Evolutionary conservation across 768 basidiomycete species (phyloP).

Genomic region (Lepiota subincarnata): DNA sequence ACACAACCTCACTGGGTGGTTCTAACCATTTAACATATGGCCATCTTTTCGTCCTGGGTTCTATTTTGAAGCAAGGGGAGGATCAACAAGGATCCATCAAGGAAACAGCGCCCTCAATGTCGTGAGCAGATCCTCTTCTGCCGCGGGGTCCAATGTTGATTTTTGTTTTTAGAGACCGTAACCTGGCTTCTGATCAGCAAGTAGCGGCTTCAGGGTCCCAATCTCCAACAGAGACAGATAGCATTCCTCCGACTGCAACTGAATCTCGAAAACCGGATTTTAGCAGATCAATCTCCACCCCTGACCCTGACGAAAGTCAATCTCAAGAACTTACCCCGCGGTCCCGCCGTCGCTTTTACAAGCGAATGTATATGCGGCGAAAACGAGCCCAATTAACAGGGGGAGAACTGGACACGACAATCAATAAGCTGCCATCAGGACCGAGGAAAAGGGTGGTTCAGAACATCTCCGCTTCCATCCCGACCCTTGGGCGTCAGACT

Average conservation of each 20-base stretch:
- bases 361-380: conserved; percentile 15
- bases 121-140: background rate
- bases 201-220: background rate
- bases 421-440: conserved; percentile 8
- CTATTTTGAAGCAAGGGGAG: background rate
- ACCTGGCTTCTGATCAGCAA: background rate
- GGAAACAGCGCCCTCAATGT: background rate
- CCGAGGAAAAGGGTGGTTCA: background rate
- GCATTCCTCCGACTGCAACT: background rate
- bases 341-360: conserved; percentile 12
- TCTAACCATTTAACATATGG: conserved; percentile 1
- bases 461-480: background rate
- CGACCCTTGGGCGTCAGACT: background rate
- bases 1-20: background rate
- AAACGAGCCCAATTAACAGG: conserved; percentile 10
- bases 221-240: background rate
- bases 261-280: background rate
- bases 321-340: conserved; percentile 9
- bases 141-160: background rate
- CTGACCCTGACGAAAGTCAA: conserved; percentile 9
- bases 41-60: background rate
- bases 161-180: background rate
- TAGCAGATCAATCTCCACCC: background rate
- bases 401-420: conserved; percentile 3
- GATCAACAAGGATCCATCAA: background rate